Evolutionary conservation across 495 filamentous ascomycete genomes (phyloP).

Genomic region (Rhizodiscina lignyota): DNA sequence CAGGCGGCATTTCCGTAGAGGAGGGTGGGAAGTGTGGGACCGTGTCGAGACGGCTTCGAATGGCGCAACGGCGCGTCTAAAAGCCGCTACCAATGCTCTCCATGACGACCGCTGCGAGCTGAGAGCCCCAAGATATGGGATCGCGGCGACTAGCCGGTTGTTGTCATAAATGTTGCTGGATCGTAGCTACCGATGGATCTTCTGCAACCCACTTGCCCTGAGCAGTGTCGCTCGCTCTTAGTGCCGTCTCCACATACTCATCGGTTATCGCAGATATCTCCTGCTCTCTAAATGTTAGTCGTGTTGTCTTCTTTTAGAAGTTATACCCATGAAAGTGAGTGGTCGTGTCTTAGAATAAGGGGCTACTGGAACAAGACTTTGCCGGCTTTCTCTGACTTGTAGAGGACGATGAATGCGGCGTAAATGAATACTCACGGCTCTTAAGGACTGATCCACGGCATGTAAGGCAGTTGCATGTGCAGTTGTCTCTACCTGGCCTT

Average conservation of each 20-base stretch:
- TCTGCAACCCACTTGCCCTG: conserved; percentile 24
- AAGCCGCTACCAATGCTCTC: too few species aligned
- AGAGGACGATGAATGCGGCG: too few species aligned
- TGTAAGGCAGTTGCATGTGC: conserved; percentile 42
- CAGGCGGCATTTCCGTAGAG: too few species aligned
- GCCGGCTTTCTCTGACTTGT: too few species aligned
- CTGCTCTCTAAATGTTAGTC: conserved; percentile 4
- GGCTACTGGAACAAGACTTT: not conserved
- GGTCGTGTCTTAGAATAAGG: not conserved
- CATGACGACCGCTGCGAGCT: too few species aligned
- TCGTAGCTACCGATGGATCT: conserved; percentile 17
- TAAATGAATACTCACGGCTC: conserved; percentile 32
- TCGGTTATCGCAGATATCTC: conserved; percentile 22
- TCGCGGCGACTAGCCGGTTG: too few species aligned
- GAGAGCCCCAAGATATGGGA: too few species aligned
- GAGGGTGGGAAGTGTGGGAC: too few species aligned
- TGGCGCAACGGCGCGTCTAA: too few species aligned
- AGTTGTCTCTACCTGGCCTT: conserved; percentile 42
- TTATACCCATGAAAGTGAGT: not conserved
- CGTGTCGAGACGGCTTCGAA: too few species aligned
- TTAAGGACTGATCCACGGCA: conserved; percentile 39
- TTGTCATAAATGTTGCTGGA: too few species aligned
- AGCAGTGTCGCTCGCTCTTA: conserved; percentile 17
- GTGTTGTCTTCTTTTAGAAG: not conserved
- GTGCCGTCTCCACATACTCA: conserved; percentile 18